These are phyloP conservation scores for Plasmodium malariae DNA, from an alignment of 169 alveolate species.

Conservation along the genomic window DNA sequence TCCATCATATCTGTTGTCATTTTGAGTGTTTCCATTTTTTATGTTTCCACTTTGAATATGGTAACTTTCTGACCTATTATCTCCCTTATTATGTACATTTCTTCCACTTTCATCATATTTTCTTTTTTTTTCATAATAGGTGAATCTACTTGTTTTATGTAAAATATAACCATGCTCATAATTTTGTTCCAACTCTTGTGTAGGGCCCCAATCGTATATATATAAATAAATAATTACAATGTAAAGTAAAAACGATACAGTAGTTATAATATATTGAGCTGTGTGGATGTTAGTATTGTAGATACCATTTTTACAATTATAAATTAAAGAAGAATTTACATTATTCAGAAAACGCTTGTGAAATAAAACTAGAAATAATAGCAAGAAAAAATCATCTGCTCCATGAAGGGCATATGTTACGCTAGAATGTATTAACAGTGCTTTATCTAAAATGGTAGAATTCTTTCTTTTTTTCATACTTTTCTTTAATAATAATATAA, in stretches of 20 bases:
- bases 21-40: not conserved
- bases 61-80: not conserved
- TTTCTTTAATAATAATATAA: slow-evolving; percentile 33
- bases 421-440: not conserved
- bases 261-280: slow-evolving; percentile 42
- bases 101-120: not conserved
- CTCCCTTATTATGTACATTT: not conserved
- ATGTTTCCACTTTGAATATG: not conserved
- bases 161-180: not conserved
- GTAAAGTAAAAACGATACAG: slow-evolving; percentile 30
- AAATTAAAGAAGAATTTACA: slow-evolving; percentile 6
- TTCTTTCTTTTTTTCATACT: slow-evolving; percentile 7
- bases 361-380: slow-evolving; percentile 44
- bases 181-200: not conserved
- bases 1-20: not conserved
- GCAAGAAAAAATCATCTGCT: slow-evolving; percentile 26
- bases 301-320: slow-evolving; percentile 44
- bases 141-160: not conserved
- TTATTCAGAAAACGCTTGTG: slow-evolving; percentile 35
- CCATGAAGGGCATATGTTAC: slow-evolving; percentile 2
- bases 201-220: slow-evolving; percentile 17
- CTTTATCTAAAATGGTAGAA: not conserved
- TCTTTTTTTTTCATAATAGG: not conserved
- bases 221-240: slow-evolving; percentile 40
- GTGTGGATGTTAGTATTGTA: slow-evolving; percentile 56